Evolutionary conservation across 805 yeast genomes (phyloP).

Genomic region (Cyberlindnera galapagoensis): DNA sequence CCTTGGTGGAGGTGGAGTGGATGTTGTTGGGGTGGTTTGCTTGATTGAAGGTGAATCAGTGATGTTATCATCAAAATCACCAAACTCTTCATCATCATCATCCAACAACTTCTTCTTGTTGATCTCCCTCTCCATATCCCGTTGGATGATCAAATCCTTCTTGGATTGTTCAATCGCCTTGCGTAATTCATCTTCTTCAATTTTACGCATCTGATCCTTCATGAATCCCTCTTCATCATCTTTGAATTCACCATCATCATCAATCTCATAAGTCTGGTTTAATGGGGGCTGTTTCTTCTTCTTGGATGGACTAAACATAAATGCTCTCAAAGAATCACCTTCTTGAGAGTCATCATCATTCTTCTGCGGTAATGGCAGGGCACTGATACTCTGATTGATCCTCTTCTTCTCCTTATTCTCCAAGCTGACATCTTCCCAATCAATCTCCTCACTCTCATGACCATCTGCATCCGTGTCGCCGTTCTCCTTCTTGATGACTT

Average conservation of each 20-base stretch:
- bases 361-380: conserved; percentile 32
- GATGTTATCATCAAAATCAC: conserved; percentile 16
- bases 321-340: conserved; percentile 15
- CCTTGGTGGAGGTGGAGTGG: neutral
- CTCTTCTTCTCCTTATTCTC: conserved; percentile 20
- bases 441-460: conserved; percentile 38
- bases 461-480: conserved; percentile 23
- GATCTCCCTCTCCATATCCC: conserved; percentile 24
- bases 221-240: conserved; percentile 18
- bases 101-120: conserved; percentile 5
- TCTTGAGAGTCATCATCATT: conserved; percentile 9
- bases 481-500: conserved; percentile 12
- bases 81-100: conserved; percentile 20
- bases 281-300: too few species aligned
- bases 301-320: conserved; percentile 19
- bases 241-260: conserved; percentile 13
- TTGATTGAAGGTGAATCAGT: too few species aligned
- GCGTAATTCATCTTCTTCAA: conserved; percentile 29
- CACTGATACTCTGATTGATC: conserved; percentile 36
- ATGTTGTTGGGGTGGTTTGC: neutral
- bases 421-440: conserved; percentile 66
- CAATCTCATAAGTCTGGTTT: conserved; percentile 8
- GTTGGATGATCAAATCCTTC: conserved; percentile 39
- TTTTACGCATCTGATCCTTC: conserved; percentile 21
- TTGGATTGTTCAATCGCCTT: conserved; percentile 42